Conservation (phyloP, 1,284 basidiomycete genomes). For the Trichosporon faecale region DNA sequence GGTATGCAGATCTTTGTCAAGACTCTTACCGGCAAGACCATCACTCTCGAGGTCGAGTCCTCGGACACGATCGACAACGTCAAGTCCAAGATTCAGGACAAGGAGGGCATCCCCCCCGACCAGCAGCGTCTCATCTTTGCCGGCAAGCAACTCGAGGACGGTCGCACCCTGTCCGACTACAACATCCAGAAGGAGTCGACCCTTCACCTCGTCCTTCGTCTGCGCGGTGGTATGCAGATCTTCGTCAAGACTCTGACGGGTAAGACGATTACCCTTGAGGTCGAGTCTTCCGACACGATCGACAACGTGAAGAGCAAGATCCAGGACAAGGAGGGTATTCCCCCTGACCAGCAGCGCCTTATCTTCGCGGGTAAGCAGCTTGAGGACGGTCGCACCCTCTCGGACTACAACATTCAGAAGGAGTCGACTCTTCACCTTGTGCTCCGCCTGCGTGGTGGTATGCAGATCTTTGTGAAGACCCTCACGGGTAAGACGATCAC, state of each 20-base stretch:
- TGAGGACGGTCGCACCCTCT: constrained; percentile 85
- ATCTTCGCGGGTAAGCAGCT: constrained; percentile 99
- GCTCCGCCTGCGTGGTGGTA: constrained; percentile 77
- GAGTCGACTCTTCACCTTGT: constrained; percentile 95
- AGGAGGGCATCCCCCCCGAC: constrained; percentile 78
- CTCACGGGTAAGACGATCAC: constrained; percentile 60
- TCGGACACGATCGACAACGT: constrained; percentile 96
- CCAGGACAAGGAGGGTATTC: constrained; percentile 89
- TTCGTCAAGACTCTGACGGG: constrained; percentile 99
- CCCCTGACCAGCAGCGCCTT: constrained; percentile 84
- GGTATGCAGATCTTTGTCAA: constrained; percentile 61
- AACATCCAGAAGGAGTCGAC: constrained; percentile 97
- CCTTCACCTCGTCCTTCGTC: constrained; percentile 88
- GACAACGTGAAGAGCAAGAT: constrained; percentile 98
- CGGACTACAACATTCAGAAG: constrained; percentile 92
- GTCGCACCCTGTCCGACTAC: constrained; percentile 84
- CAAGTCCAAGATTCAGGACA: constrained; percentile 93
- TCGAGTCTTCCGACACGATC: constrained; percentile 86
- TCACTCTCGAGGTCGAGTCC: constrained; percentile 86
- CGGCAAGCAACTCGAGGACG: constrained; percentile 96
- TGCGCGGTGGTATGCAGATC: constrained; percentile 68
- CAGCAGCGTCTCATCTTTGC: constrained; percentile 98
- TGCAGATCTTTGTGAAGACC: constrained; percentile 69
- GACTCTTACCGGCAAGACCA: constrained; percentile 92
- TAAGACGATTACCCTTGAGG: constrained; percentile 97